Evolutionary conservation across 768 basidiomycete species (phyloP), one percentile per base, ranked within the genome.

Genomic region (Pisolithus sp.): DNA sequence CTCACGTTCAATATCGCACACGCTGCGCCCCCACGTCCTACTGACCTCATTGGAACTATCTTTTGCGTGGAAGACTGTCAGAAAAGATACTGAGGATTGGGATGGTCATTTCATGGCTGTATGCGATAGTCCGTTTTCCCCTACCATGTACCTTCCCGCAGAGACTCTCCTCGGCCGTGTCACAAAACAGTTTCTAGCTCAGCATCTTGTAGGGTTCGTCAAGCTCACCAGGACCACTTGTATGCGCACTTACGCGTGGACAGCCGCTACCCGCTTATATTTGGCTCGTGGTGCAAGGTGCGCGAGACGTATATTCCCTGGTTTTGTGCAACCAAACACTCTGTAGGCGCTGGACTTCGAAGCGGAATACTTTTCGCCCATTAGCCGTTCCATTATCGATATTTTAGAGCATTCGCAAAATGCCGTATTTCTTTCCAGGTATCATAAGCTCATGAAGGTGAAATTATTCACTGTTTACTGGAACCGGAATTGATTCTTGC

Each of bases 251-350:
- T 18, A 20, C 62, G 42, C 31, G 34, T 39, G 13, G 12, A 30
- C 57, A 90, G 89, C 59, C 81, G 82, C 3, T 89, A 89, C 68
- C 89, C 89, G 20, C 71, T 88, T 37, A 78, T 89, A 51, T 91
- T 90, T 63, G 89, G 89, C 2, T 66, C 73, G 24, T 82, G 82
- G 81, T 72, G 75, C 61, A 75, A 76, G 72, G 87, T 84, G 70
- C 50, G 66, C 63, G 39, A 48, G 41, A 50, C 49, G 49, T 52
- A 42, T 43, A 46, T 36, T 28, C 26, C 48, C 44, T 53, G 46
- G 38, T 24, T 46, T 42, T 24, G 40, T 50, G 28, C 44, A 20
- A 49, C 38, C 31, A 17, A 46, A 17, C 24, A n/a, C 28, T 51
- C 40, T 26, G 34, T 45, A 88, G 85, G 80, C 79, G 71, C 71